Conservation (phyloP, 768 basidiomycete genomes). For the Lentinula lateritia region DNA sequence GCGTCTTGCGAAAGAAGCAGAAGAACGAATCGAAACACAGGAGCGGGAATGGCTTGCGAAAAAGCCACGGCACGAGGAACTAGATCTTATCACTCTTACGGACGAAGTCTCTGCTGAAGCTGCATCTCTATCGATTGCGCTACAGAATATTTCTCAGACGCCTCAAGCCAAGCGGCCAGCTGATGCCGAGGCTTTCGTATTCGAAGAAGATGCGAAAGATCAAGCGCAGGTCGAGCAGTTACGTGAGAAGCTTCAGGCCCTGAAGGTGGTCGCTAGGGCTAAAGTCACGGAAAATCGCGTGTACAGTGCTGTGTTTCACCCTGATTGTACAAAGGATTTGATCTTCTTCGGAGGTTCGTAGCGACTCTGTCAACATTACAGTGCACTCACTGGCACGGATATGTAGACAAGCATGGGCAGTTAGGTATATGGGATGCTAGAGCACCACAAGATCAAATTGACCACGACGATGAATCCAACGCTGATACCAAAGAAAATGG, state of each 20-base stretch:
- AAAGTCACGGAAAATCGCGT: slow-evolving; percentile 74
- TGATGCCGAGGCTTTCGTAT: slow-evolving; percentile 48
- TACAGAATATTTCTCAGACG: slow-evolving; percentile 34
- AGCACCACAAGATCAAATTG: slow-evolving; percentile 61
- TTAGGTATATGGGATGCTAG: slow-evolving; percentile 85
- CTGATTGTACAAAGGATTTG: slow-evolving; percentile 72
- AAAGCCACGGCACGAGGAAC: slow-evolving; percentile 60
- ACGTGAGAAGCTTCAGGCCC: slow-evolving; percentile 42
- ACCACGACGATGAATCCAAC: slow-evolving; percentile 54
- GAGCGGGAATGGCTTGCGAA: slow-evolving; percentile 60
- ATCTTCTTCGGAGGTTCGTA: slow-evolving; percentile 77
- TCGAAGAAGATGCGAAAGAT: slow-evolving; percentile 41
- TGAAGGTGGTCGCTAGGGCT: slow-evolving; percentile 70
- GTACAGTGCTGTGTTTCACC: slow-evolving; percentile 79
- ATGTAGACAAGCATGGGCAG: slow-evolving; percentile 73
- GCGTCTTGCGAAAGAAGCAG: slow-evolving; percentile 48
- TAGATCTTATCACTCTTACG: slow-evolving; percentile 52
- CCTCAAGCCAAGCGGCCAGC: slow-evolving; percentile 32
- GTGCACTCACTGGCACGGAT: background rate
- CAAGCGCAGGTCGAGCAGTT: slow-evolving; percentile 46
- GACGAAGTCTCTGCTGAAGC: slow-evolving; percentile 47
- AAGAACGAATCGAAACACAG: slow-evolving; percentile 54
- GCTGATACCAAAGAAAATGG: slow-evolving; percentile 52
- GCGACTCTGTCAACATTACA: background rate
- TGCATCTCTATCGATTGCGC: slow-evolving; percentile 34